Base-by-base conservation (phyloP, 371 early-diverging fungal species). In the Rhizopus sp. region DNA sequence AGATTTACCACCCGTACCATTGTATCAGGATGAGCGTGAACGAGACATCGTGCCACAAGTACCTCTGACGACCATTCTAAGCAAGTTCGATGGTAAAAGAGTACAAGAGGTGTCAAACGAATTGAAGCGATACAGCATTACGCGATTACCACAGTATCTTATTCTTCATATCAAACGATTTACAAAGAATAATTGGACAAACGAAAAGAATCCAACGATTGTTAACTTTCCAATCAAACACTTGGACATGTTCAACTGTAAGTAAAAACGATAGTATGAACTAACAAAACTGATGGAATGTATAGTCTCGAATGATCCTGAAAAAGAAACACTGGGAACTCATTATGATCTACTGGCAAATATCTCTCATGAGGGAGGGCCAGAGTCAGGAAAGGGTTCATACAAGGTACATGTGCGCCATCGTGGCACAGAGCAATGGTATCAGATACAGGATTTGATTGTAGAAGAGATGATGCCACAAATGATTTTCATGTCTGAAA, bases 141-240 rank as follows among this genome's bases (percentile, higher is more conserved):
- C 77, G 12, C 72, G 73, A 5, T 78, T 96, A 13, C 99, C 99
- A 1, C 75, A 80, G 31, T 98, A 90, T 66, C 73, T 99, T 12
- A 92, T 98, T 37, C 85, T 98, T 51, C 91, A 93, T 66, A 87
- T 96, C 55, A 94, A 93, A 66, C 82, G 99, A 35, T 95, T 98
- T 63, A 85, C 87, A 6, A 95, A 93, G 68, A 94, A 93, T 73
- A 92, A 88, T 60, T 93, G 90, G 81, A 72, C 83, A 6, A 59
- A 69, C 8, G 99, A 99, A 66, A 96, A 96, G 80, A 97, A 97
- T 65, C 95, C 93, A 0, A 99, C 99, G 3, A 96, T 99, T 64
- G 97, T 99, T n/a, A 95, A 92, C 57, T 98, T 93, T 53, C 93
- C 97, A 1, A 88, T 96, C 56, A 86, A 87, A 54, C 85, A 89